These are phyloP conservation scores for Penicillium brevicompactum DNA, from an alignment of 2,329 filamentous ascomycete genomes.

Conservation along the genomic window DNA sequence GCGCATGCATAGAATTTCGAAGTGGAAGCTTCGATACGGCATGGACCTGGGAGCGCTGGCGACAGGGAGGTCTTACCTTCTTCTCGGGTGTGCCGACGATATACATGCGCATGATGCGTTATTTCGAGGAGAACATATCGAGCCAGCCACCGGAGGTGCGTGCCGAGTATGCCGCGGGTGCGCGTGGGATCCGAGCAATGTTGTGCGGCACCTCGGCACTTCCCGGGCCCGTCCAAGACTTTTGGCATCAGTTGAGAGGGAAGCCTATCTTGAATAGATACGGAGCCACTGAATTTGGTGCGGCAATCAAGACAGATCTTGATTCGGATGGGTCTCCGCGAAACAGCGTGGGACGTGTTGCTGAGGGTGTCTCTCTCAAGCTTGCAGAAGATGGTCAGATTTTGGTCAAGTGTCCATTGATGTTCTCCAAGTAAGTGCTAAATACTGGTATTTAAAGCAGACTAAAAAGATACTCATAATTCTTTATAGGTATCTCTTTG, in stretches of 20 bases:
- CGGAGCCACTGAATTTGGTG: conserved; percentile 49
- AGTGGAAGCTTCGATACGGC: conserved; percentile 45
- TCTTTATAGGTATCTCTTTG: conserved; percentile 39
- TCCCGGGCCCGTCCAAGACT: conserved; percentile 53
- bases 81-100: conserved; percentile 55
- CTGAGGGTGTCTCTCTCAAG: conserved; percentile 44
- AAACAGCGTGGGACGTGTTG: conserved; percentile 37
- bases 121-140: conserved; percentile 40
- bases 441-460: too few species aligned
- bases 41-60: conserved; percentile 50
- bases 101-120: conserved; percentile 49
- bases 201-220: conserved; percentile 49
- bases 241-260: conserved; percentile 41
- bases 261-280: conserved; percentile 47
- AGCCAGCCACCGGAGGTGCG: conserved; percentile 20
- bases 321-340: conserved; percentile 24
- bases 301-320: conserved; percentile 46
- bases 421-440: conserved; percentile 42
- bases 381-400: conserved; percentile 54
- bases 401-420: conserved; percentile 38
- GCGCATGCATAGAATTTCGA: conserved; percentile 48
- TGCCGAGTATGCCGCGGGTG: conserved; percentile 45
- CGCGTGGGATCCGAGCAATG: conserved; percentile 25
- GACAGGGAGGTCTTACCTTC: conserved; percentile 41
- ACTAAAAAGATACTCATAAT: too few species aligned